phyloP scores from a whole-genome alignment of 2,329 filamentous ascomycete species.

The Ceratocystis diversiconidia region DNA sequence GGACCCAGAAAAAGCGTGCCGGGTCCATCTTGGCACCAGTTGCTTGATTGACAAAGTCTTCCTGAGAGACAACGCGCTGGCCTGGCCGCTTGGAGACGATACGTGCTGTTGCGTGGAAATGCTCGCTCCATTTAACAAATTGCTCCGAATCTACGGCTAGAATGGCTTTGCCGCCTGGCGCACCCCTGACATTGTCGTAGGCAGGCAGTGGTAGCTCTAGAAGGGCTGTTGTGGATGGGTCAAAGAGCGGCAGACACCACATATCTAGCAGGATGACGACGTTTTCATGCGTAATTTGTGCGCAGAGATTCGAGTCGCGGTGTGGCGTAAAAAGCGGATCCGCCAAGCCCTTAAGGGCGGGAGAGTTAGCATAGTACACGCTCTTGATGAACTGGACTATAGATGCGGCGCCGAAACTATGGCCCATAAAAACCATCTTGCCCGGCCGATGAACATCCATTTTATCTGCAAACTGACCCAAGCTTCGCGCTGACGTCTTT shows the following conservation, averaged over 20 bases:
- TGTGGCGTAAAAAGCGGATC: constrained; percentile 48
- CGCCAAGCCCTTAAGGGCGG: constrained; percentile 34
- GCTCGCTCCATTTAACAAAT: constrained; percentile 65
- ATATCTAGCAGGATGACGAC: constrained; percentile 61
- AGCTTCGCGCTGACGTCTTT: constrained; percentile 34
- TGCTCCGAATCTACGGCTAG: constrained; percentile 61
- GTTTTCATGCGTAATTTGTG: constrained; percentile 54
- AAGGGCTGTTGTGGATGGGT: constrained; percentile 47
- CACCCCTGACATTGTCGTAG: constrained; percentile 39
- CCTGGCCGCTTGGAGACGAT: constrained; percentile 45
- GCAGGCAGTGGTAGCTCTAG: constrained; percentile 59
- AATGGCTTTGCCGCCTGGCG: constrained; percentile 42
- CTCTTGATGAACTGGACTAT: constrained; percentile 66
- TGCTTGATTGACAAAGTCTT: constrained; percentile 23
- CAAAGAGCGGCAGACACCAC: constrained; percentile 62
- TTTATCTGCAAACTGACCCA: constrained; percentile 44
- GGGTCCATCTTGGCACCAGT: constrained; percentile 26
- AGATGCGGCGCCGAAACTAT: constrained; percentile 68
- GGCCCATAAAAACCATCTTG: constrained; percentile 59
- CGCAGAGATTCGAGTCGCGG: constrained; percentile 39
- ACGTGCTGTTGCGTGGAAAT: constrained; percentile 54
- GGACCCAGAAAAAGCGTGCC: constrained; percentile 62
- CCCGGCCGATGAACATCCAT: constrained; percentile 59
- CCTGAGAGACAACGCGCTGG: constrained; percentile 29
- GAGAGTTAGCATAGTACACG: constrained; percentile 48